Percentiles rank a stretch among this genome's conserved stretches.
phyloP scores from a whole-genome alignment of 2,329 filamentous ascomycete genomes.

The Aspergillus sp. region DNA sequence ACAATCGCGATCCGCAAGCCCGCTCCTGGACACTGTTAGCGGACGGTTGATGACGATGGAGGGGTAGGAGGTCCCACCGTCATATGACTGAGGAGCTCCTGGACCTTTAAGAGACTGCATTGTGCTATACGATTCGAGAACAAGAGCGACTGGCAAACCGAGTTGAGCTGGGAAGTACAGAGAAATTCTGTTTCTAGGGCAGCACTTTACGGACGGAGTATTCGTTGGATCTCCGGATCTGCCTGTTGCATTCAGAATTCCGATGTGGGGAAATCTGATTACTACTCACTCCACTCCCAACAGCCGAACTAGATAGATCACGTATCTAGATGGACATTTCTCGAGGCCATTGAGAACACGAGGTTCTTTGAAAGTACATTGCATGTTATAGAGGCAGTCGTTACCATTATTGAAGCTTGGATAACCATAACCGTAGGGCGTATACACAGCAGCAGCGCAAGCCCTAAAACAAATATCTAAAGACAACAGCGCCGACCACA shows the following conservation, averaged over 20 bases:
- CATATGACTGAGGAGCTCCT: constrained; percentile 60
- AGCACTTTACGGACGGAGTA: background rate
- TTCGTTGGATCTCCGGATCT: background rate
- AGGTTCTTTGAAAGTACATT: background rate
- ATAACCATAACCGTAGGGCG: background rate
- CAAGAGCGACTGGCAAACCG: background rate
- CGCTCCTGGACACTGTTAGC: constrained; percentile 55
- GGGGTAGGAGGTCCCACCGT: constrained; percentile 51
- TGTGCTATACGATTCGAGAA: constrained; percentile 12
- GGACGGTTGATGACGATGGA: constrained; percentile 1
- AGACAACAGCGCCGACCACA: constrained; percentile 6
- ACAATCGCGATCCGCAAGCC: constrained; percentile 89
- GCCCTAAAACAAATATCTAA: constrained; percentile 1
- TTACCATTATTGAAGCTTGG: constrained; percentile 11
- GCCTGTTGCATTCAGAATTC: background rate
- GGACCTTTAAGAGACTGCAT: constrained; percentile 67
- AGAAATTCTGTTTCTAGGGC: background rate
- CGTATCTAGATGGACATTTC: background rate
- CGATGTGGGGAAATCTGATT: background rate
- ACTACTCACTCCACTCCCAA: background rate
- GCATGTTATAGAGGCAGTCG: background rate
- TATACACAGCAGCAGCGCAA: constrained; percentile 2
- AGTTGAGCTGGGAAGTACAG: background rate
- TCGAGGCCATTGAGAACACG: background rate
- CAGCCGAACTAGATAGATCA: background rate